A percentile compares a stretch with the other conserved stretches of the same genome.
These are phyloP conservation scores for Chalciporus sphaerocephalus DNA, from an alignment of 768 basidiomycete species.

Conservation along the genomic window DNA sequence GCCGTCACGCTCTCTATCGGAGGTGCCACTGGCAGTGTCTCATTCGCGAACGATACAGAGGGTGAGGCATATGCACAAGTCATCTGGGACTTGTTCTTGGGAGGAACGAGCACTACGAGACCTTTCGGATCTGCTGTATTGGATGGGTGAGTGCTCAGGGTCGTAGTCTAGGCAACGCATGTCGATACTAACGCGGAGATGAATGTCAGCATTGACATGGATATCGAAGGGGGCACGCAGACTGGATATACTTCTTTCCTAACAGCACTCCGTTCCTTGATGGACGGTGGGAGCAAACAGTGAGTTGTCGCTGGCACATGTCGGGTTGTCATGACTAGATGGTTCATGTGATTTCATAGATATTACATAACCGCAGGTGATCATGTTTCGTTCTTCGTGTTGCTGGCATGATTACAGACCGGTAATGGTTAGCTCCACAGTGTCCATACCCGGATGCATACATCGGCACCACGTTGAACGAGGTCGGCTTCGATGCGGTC, in stretches of 20 bases:
- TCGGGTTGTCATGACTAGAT: too few relatives aligned
- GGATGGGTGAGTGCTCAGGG: constrained; percentile 45
- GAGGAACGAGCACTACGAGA: constrained; percentile 40
- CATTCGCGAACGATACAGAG: constrained; percentile 36
- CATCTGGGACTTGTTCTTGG: constrained; percentile 46
- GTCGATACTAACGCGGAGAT: too few relatives aligned
- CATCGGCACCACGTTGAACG: constrained; percentile 54
- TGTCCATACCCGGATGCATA: constrained; percentile 69
- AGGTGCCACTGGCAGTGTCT: constrained; percentile 39
- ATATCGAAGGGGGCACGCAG: constrained; percentile 66
- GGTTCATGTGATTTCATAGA: too few relatives aligned
- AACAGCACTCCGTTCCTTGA: constrained; percentile 23
- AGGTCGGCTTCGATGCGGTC: constrained; percentile 64
- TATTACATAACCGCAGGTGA: constrained; percentile 45
- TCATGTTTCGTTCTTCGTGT: not conserved
- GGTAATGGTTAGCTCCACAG: constrained; percentile 28
- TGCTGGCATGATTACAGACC: constrained; percentile 1
- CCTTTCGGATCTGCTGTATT: constrained; percentile 45
- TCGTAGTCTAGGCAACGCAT: too few relatives aligned
- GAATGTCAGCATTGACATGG: constrained; percentile 49
- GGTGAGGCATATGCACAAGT: constrained; percentile 32
- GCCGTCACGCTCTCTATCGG: constrained; percentile 45
- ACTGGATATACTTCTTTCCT: constrained; percentile 47
- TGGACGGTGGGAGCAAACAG: constrained; percentile 27
- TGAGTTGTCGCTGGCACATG: too few relatives aligned